These are phyloP conservation scores for Sporothrix variecibatus DNA, from an alignment of 2,329 filamentous ascomycete genomes.

Conservation along the genomic window DNA sequence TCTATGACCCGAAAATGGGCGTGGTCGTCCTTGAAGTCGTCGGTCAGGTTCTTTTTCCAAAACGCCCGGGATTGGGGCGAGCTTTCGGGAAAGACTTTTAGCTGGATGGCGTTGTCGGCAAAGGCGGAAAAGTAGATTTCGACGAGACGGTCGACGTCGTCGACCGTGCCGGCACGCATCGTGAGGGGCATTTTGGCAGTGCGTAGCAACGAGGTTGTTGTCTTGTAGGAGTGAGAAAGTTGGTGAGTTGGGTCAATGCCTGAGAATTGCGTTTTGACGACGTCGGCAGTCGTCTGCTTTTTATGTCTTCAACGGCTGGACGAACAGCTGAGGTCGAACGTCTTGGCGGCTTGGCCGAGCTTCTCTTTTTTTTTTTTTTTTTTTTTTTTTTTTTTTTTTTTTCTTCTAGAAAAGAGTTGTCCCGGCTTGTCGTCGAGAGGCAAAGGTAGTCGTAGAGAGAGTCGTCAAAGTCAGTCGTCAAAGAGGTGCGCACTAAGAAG, in stretches of 20 bases:
- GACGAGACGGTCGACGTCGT: constrained; percentile 46
- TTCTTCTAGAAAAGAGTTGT: background rate
- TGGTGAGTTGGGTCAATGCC: background rate
- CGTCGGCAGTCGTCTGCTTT: background rate
- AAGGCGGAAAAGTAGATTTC: constrained; percentile 52
- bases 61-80: constrained; percentile 36
- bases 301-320: background rate
- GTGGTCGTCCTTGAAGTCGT: constrained; percentile 45
- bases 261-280: background rate
- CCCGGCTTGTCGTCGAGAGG: background rate
- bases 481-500: background rate
- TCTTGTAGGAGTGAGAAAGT: background rate
- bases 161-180: constrained; percentile 44
- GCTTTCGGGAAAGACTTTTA: constrained; percentile 42
- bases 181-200: constrained; percentile 23
- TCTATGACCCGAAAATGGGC: constrained; percentile 45
- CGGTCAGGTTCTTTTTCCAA: constrained; percentile 40
- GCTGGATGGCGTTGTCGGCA: constrained; percentile 40
- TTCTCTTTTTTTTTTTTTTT: background rate
- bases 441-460: background rate
- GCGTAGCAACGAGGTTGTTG: background rate
- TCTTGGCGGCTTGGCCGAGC: background rate
- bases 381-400: too few species aligned
- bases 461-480: background rate
- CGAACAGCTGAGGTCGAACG: too few species aligned